phyloP scores from a whole-genome alignment of 2,329 filamentous ascomycete species.

The Talaromyces islandicus region DNA sequence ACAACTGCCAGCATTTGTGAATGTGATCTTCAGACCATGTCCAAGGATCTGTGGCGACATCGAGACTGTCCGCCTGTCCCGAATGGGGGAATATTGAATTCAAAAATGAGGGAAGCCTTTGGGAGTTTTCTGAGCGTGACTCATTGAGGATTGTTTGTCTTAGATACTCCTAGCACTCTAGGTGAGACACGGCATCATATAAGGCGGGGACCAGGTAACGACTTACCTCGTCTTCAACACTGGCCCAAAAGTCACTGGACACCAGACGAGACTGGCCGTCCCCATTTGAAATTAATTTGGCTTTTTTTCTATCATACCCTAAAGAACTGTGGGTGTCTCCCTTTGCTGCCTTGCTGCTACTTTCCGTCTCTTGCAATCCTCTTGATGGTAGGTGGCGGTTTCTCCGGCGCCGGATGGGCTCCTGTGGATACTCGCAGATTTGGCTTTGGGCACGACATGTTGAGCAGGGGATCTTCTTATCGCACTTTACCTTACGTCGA shows the following conservation, averaged over 20 bases:
- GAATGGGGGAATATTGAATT: not conserved
- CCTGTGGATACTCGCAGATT: constrained; percentile 1
- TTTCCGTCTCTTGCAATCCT: not conserved
- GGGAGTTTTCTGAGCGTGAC: not conserved
- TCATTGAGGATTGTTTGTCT: not conserved
- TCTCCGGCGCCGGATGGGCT: constrained; percentile 2
- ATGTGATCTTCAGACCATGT: not conserved
- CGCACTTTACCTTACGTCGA: constrained; percentile 4
- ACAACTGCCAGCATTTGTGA: constrained; percentile 13
- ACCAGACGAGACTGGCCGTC: constrained; percentile 2
- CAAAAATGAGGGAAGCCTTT: not conserved
- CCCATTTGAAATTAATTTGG: not conserved
- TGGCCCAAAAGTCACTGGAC: constrained; percentile 4
- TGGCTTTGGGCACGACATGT: not conserved
- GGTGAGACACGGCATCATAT: not conserved
- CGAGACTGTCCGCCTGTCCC: not conserved
- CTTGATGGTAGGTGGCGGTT: not conserved
- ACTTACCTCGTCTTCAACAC: constrained; percentile 6
- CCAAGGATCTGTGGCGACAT: not conserved
- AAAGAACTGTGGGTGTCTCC: not conserved
- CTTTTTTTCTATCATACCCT: not conserved
- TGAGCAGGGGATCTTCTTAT: not conserved
- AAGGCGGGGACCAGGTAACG: not conserved
- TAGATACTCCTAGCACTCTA: not conserved
- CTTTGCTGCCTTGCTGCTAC: not conserved